Evolutionary conservation across 2,329 filamentous ascomycete genomes (phyloP).

Genomic region (Tolypocladium sp.): DNA sequence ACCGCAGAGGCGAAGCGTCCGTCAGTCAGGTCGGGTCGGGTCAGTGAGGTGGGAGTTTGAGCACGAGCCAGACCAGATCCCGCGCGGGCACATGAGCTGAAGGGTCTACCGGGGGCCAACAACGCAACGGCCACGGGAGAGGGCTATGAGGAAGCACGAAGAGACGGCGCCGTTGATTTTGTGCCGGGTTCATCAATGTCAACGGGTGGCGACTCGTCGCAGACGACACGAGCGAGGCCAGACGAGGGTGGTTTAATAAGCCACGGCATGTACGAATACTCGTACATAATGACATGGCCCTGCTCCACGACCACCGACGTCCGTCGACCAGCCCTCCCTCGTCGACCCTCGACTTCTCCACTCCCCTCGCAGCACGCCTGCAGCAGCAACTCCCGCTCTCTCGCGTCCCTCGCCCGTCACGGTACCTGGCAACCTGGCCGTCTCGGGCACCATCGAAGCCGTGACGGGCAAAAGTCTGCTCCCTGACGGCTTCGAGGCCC

Average conservation of each 20-base stretch:
- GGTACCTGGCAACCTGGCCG: neutral
- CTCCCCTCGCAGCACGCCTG: conserved; percentile 3
- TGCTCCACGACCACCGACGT: neutral
- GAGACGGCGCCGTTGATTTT: neutral
- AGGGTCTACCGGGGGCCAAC: neutral
- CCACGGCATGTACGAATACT: neutral
- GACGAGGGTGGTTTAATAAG: neutral
- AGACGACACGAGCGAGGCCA: neutral
- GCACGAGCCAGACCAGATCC: neutral
- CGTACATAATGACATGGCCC: neutral
- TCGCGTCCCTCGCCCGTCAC: conserved; percentile 4
- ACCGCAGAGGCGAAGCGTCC: neutral
- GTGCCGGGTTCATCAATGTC: neutral
- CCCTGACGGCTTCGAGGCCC: neutral
- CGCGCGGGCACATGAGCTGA: neutral
- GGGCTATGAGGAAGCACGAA: neutral
- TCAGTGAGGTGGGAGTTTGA: neutral
- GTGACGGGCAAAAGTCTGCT: neutral
- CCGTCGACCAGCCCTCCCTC: neutral
- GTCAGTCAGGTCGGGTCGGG: neutral
- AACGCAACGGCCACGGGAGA: neutral
- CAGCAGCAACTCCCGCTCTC: conserved; percentile 3
- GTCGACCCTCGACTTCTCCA: conserved; percentile 2
- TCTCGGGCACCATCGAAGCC: neutral
- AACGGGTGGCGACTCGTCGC: neutral